These are phyloP conservation scores for Pythium pyrilobum DNA, from an alignment of 352 stramenopile genomes.

Conservation along the genomic window DNA sequence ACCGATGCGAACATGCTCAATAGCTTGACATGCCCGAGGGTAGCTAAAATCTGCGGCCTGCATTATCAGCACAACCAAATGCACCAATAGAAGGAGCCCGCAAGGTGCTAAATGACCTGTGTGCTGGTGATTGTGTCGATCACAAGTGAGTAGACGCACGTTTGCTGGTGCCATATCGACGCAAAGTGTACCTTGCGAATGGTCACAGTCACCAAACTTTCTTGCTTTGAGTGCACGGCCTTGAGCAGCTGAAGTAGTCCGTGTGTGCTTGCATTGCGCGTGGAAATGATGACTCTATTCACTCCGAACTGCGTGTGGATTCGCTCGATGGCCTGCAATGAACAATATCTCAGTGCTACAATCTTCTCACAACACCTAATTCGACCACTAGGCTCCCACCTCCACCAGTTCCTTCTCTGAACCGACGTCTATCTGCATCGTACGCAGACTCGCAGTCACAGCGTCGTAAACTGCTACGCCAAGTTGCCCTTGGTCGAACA, in stretches of 20 bases:
- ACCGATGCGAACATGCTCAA: constrained; percentile 63
- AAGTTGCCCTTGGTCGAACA: constrained; percentile 60
- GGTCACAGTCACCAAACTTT: constrained; percentile 45
- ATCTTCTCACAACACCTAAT: too few relatives aligned
- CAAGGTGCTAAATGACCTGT: too few relatives aligned
- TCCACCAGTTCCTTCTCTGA: constrained; percentile 39
- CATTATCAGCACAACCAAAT: too few relatives aligned
- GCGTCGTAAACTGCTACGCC: constrained; percentile 77
- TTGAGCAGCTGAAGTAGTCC: constrained; percentile 69
- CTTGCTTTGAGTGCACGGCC: constrained; percentile 37
- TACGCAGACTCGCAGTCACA: constrained; percentile 57
- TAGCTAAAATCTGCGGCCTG: constrained; percentile 88
- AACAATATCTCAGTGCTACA: too few relatives aligned
- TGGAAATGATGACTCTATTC: constrained; percentile 59
- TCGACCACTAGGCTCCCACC: constrained; percentile 29
- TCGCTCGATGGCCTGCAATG: constrained; percentile 43
- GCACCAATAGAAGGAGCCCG: too few relatives aligned
- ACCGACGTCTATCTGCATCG: constrained; percentile 40
- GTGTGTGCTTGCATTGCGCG: constrained; percentile 54
- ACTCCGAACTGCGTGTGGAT: constrained; percentile 71
- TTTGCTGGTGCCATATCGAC: constrained; percentile 7
- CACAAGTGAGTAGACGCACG: not conserved
- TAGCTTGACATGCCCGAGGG: constrained; percentile 59
- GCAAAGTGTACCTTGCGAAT: constrained; percentile 50
- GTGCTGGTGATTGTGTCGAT: constrained; percentile 24